Evolutionary conservation across 1,139 yeast genomes (phyloP).

Genomic region (Yamadazyma diddensiae): DNA sequence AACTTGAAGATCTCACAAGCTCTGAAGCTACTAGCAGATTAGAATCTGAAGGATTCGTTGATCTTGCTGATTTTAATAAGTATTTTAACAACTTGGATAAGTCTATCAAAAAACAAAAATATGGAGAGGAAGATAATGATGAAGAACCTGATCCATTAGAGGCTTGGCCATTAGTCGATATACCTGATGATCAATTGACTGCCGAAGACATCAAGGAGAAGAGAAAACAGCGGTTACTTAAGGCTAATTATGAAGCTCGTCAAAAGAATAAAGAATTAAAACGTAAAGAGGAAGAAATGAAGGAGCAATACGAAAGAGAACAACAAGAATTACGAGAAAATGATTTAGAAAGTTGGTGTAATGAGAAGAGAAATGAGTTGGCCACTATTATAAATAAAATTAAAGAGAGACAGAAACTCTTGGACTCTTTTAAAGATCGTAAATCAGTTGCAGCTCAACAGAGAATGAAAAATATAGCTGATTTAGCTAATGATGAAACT

Average conservation of each 20-base stretch:
- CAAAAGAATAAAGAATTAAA: constrained; percentile 80
- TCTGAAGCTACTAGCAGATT: constrained; percentile 44
- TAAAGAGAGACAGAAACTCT: constrained; percentile 66
- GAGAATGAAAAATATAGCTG: constrained; percentile 89
- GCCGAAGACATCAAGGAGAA: constrained; percentile 86
- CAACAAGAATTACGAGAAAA: constrained; percentile 76
- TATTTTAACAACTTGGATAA: constrained; percentile 66
- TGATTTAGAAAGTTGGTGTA: constrained; percentile 79
- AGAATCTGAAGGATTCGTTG: constrained; percentile 76
- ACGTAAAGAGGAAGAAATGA: constrained; percentile 48
- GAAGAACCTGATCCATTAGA: constrained; percentile 50
- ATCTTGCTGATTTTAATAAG: constrained; percentile 66
- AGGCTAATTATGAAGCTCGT: constrained; percentile 88
- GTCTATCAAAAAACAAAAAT: constrained; percentile 57
- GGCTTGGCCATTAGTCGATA: constrained; percentile 74
- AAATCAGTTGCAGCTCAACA: constrained; percentile 90
- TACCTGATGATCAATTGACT: constrained; percentile 77
- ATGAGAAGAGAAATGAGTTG: constrained; percentile 62
- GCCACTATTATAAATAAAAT: constrained; percentile 53
- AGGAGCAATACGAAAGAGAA: constrained; percentile 51
- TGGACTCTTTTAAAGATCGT: constrained; percentile 80
- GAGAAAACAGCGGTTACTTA: constrained; percentile 74
- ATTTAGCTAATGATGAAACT: constrained; percentile 72
- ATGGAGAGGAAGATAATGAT: constrained; percentile 30
- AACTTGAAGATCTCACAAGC: constrained; percentile 47